Conservation (phyloP, 2,329 filamentous ascomycete genomes). For the Phialemoniopsis sp. region DNA sequence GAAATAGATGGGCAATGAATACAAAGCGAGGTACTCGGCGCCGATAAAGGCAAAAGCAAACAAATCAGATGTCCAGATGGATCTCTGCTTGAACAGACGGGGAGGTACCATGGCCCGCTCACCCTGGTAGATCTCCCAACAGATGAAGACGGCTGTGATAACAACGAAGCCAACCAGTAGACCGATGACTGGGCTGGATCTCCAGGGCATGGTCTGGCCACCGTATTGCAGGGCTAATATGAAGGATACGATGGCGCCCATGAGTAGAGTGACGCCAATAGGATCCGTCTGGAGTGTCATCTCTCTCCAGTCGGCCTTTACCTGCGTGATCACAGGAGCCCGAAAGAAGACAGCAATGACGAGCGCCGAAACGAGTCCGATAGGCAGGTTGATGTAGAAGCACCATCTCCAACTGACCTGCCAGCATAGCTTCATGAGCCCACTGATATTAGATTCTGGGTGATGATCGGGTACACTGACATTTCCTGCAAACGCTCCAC, state of each 20-base stretch:
- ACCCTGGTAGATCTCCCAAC: constrained; percentile 28
- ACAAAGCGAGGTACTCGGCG: constrained; percentile 43
- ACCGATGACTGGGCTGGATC: constrained; percentile 24
- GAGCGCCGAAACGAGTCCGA: constrained; percentile 17
- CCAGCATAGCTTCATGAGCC: no score
- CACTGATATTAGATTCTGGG: no score
- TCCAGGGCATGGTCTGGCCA: constrained; percentile 32
- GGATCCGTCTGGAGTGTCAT: constrained; percentile 39
- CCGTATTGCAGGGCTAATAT: constrained; percentile 39
- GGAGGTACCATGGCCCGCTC: constrained; percentile 46
- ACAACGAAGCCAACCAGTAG: constrained; percentile 22
- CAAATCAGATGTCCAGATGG: constrained; percentile 39
- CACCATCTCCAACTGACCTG: constrained; percentile 20
- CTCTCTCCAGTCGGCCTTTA: constrained; percentile 20
- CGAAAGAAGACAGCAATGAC: constrained; percentile 28
- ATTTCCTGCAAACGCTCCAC: constrained; percentile 18
- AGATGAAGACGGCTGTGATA: constrained; percentile 19
- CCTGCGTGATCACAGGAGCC: constrained; percentile 23
- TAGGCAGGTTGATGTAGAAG: constrained; percentile 24
- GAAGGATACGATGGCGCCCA: constrained; percentile 30
- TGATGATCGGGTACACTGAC: no score
- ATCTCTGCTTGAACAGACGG: constrained; percentile 34
- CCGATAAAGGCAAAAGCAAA: constrained; percentile 37
- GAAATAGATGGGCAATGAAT: constrained; percentile 49
- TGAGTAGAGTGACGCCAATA: constrained; percentile 29